Conservation (phyloP, 2,329 filamentous ascomycete species). For the Colletotrichum siamense region DNA sequence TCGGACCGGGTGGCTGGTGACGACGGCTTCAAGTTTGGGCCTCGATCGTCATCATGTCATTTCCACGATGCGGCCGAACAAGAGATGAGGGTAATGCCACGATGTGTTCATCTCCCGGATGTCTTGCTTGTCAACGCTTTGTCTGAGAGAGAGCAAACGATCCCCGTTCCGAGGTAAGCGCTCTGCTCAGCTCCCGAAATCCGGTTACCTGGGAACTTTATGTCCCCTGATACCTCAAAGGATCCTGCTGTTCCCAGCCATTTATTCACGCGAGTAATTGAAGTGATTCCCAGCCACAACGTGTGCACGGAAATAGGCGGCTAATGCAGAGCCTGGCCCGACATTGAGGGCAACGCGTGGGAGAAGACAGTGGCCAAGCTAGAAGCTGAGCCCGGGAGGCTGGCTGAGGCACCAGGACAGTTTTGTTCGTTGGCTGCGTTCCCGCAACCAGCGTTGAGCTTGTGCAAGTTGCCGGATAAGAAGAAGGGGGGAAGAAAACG, state of each 20-base stretch:
- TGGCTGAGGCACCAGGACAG: not conserved
- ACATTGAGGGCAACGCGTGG: not conserved
- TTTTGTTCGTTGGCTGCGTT: not conserved
- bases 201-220: constrained; percentile 2
- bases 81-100: not conserved
- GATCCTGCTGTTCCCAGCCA: constrained; percentile 4
- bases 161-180: not conserved
- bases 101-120: not conserved
- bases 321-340: not conserved
- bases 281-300: constrained; percentile 4
- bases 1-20: constrained; percentile 12
- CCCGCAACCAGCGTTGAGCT: not conserved
- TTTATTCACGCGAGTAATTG: not conserved
- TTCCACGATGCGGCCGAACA: not conserved
- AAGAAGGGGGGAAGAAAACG: not conserved
- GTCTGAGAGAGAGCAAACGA: not conserved
- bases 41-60: not conserved
- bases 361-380: not conserved
- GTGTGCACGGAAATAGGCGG: not conserved
- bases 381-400: not conserved
- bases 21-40: not conserved
- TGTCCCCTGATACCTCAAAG: not conserved
- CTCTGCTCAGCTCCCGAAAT: not conserved
- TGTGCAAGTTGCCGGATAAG: constrained; percentile 1
- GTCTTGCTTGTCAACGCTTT: constrained; percentile 1